phyloP scores from a whole-genome alignment of 805 yeast genomes.

The Hanseniaspora hatyaiensis region DNA sequence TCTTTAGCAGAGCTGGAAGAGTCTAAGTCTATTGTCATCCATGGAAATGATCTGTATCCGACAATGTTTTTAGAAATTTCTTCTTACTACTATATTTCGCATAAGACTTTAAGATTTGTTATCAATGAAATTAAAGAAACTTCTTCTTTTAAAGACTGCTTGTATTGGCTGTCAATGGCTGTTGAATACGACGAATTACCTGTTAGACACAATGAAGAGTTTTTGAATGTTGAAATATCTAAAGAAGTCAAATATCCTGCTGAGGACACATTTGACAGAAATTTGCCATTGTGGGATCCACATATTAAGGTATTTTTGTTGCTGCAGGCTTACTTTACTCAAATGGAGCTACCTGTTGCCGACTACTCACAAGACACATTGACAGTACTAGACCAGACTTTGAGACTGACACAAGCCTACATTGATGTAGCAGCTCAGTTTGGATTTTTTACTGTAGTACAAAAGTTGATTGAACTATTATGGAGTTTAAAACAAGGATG shows the following conservation, averaged over 20 bases:
- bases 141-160: slow-evolving; percentile 36
- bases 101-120: slow-evolving; percentile 67
- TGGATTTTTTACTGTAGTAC: slow-evolving; percentile 55
- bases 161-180: slow-evolving; percentile 40
- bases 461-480: slow-evolving; percentile 57
- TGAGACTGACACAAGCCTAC: slow-evolving; percentile 86
- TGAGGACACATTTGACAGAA: slow-evolving; percentile 49
- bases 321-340: slow-evolving; percentile 71
- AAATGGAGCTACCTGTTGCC: slow-evolving; percentile 79
- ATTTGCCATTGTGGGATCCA: slow-evolving; percentile 71
- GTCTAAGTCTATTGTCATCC: slow-evolving; percentile 54
- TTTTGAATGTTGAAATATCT: slow-evolving; percentile 74
- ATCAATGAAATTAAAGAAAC: slow-evolving; percentile 38
- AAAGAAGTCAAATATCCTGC: slow-evolving; percentile 52
- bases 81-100: slow-evolving; percentile 87
- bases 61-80: slow-evolving; percentile 78
- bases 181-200: slow-evolving; percentile 80
- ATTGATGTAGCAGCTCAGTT: slow-evolving; percentile 81
- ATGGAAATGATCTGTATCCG: slow-evolving; percentile 41
- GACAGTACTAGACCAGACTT: slow-evolving; percentile 82
- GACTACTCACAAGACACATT: slow-evolving; percentile 91
- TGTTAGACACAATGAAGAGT: slow-evolving; percentile 83
- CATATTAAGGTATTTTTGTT: slow-evolving; percentile 65
- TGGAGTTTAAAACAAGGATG: slow-evolving; percentile 77
- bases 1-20: slow-evolving; percentile 56